Conservation (phyloP, 768 basidiomycete species). For the Collybiopsis luxurians region DNA sequence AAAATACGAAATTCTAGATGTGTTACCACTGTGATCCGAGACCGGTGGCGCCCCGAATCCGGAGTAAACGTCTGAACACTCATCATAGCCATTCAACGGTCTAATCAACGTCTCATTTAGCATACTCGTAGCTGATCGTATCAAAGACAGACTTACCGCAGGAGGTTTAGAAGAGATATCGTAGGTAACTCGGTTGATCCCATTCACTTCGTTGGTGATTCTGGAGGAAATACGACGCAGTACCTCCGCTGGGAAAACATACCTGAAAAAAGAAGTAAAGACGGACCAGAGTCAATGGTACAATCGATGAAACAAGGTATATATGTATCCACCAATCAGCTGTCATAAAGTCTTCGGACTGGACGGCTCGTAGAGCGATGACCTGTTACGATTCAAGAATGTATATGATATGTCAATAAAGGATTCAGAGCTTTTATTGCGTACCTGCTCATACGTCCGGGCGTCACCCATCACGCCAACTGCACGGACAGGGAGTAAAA, state of each 20-base stretch:
- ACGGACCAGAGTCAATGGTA: background rate
- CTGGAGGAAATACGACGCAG: slow-evolving; percentile 90
- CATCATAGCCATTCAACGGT: slow-evolving; percentile 46
- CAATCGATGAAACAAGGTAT: slow-evolving; percentile 19
- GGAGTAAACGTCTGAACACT: background rate
- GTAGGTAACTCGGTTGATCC: slow-evolving; percentile 95
- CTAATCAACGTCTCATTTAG: too few species aligned
- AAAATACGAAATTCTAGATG: too few species aligned
- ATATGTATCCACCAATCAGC: slow-evolving; percentile 82
- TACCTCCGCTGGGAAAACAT: slow-evolving; percentile 91
- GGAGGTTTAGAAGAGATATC: slow-evolving; percentile 98
- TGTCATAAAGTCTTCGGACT: slow-evolving; percentile 99
- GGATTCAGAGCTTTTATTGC: slow-evolving; percentile 13
- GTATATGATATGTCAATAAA: slow-evolving; percentile 7
- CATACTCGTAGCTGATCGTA: too few species aligned
- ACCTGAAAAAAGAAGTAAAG: slow-evolving; percentile 52
- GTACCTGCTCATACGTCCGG: slow-evolving; percentile 91
- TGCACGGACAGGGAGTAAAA: slow-evolving; percentile 90
- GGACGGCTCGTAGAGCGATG: slow-evolving; percentile 91
- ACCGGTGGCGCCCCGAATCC: too few species aligned
- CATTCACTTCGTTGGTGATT: slow-evolving; percentile 96
- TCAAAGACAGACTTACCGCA: slow-evolving; percentile 55
- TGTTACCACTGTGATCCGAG: too few species aligned
- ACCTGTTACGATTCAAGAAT: slow-evolving; percentile 45
- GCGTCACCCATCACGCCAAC: slow-evolving; percentile 98